Conservation (phyloP, 2,329 filamentous ascomycete species). For the Aspergillus eucalypticola region DNA sequence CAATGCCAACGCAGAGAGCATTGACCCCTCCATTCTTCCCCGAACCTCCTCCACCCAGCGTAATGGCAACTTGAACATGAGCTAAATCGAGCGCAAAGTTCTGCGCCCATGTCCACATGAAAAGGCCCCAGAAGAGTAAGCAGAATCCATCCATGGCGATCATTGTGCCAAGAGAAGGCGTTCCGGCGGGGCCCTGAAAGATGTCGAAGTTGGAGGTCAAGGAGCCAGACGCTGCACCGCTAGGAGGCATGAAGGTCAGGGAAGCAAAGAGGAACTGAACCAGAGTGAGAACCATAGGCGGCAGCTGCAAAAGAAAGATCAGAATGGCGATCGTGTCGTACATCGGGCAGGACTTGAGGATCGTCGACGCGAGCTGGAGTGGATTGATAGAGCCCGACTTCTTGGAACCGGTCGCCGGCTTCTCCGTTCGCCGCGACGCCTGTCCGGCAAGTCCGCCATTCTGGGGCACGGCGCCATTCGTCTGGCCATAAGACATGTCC, state of each 20-base stretch:
- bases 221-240: conserved; percentile 72
- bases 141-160: conserved; percentile 81
- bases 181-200: conserved; percentile 82
- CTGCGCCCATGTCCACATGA: conserved; percentile 83
- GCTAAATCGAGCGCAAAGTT: conserved; percentile 86
- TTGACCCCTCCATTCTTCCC: conserved; percentile 51
- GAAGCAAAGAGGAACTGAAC: conserved; percentile 92
- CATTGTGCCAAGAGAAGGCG: conserved; percentile 81
- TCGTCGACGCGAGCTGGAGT: conserved; percentile 77
- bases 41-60: conserved; percentile 73
- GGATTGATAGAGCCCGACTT: conserved; percentile 62
- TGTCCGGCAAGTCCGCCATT: conserved; percentile 33
- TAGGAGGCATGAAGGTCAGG: conserved; percentile 85
- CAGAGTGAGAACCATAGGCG: conserved; percentile 80
- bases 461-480: conserved; percentile 32
- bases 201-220: conserved; percentile 84
- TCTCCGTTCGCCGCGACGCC: conserved; percentile 34
- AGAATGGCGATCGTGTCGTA: conserved; percentile 95
- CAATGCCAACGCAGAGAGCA: conserved; percentile 47
- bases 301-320: conserved; percentile 90
- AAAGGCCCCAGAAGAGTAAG: conserved; percentile 75
- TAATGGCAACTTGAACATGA: conserved; percentile 90
- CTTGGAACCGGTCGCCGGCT: conserved; percentile 30
- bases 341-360: conserved; percentile 84
- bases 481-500: conserved; percentile 39